Base-by-base conservation (phyloP, 1,284 basidiomycete genomes). In the Puccinia brachypodii region DNA sequence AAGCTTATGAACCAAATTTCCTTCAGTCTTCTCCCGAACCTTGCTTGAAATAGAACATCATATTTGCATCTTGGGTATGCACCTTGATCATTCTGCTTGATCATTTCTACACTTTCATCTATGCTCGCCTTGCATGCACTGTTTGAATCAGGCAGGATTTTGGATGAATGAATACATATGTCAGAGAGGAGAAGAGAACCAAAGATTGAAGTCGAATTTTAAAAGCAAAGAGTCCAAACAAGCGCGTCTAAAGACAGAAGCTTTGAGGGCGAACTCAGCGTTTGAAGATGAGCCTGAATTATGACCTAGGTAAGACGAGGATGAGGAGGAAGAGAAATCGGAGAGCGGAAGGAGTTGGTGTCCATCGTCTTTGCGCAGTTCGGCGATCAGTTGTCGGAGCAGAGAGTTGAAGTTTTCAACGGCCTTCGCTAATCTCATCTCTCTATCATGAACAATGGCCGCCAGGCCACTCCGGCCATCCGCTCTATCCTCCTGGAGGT, bases 121-220 rank as follows among this genome's bases (percentile, higher is more conserved):
- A 53, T 53, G n/a, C 16, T 53, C 50, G 42, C 7, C 42, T 44
- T 44, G 8, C 42, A 16, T 8, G 42, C 16, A 8, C 42, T 8
- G 16, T 44, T 7, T 44, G 42, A 8, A 44, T 44, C 16, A 8
- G 7, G 42, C n/a, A n/a, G n/a, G n/a, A n/a, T 44, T 44, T 44
- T 44, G 42, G 42, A 44, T 16, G n/a, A n/a, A n/a, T n/a, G n/a
- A n/a, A n/a, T n/a, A n/a, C n/a, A n/a, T n/a, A 53, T 22, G 4
- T 9, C 13, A 53, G 4, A 22, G 50, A 53, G 50, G 50, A 62
- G 60, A 11, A 62, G 60, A 50, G 44, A 53, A 73, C n/a, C n/a
- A 50, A 31, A n/a, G 50, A 73, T 73, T 73, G 33, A 73, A 73
- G 44, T 50, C 28, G 28, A 73, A 73, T 33, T 73, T 40, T 1